A percentile compares a stretch with the other conserved stretches of the same genome.
Conservation (phyloP, 2,329 filamentous ascomycete genomes). For the Herpotrichia juniperi region DNA sequence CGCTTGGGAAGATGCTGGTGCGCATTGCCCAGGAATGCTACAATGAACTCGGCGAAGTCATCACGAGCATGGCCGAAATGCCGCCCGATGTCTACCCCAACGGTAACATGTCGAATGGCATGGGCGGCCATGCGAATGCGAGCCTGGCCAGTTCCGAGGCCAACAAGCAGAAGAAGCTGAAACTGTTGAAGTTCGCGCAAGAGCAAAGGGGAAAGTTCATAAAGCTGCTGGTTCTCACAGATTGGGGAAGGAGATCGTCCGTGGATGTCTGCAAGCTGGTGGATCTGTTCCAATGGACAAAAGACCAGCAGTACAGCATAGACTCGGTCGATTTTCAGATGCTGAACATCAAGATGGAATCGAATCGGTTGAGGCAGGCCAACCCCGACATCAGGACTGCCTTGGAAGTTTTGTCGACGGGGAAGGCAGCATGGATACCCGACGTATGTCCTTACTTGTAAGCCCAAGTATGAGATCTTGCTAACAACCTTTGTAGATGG, state of each 20-base stretch:
- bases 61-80: conserved; percentile 73
- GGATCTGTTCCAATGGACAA: conserved; percentile 78
- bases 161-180: conserved; percentile 68
- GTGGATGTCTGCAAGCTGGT: conserved; percentile 84
- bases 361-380: conserved; percentile 76
- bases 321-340: conserved; percentile 64
- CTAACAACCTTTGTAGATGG: conserved; percentile 58
- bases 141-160: conserved; percentile 32
- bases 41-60: conserved; percentile 73
- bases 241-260: conserved; percentile 75
- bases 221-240: conserved; percentile 86
- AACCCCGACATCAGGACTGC: conserved; percentile 93
- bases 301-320: conserved; percentile 36
- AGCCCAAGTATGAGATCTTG: background rate
- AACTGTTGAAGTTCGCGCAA: conserved; percentile 78
- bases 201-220: conserved; percentile 85
- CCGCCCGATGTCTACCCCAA: conserved; percentile 63
- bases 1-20: conserved; percentile 75
- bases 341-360: conserved; percentile 71
- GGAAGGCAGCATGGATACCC: conserved; percentile 78
- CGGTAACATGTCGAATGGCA: conserved; percentile 46
- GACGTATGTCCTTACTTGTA: conserved; percentile 61
- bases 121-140: conserved; percentile 31
- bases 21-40: conserved; percentile 84
- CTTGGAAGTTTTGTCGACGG: conserved; percentile 80